Evolutionary conservation across 352 stramenopile genomes (phyloP).

Genomic region (Pythium phragmiticola): DNA sequence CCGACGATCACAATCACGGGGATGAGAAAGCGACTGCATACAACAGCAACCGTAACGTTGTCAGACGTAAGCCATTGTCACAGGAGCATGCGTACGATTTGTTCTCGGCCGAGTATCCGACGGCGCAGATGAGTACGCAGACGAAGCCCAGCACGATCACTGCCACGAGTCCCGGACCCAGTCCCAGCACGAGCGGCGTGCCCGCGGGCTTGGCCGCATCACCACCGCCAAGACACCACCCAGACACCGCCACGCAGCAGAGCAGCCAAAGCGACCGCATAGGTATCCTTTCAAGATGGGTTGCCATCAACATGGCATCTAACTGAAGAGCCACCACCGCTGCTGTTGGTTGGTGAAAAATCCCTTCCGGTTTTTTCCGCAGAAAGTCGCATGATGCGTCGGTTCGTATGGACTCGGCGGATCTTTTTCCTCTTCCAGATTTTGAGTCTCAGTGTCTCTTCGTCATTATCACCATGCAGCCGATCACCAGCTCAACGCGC

Average conservation of each 20-base stretch:
- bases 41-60: background rate
- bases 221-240: background rate
- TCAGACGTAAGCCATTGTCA: background rate
- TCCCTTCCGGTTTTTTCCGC: constrained; percentile 3
- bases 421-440: background rate
- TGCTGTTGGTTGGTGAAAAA: constrained; percentile 7
- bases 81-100: constrained; percentile 12
- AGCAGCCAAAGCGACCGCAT: background rate
- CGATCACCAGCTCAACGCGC: constrained; percentile 30
- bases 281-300: background rate
- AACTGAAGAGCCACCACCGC: constrained; percentile 5
- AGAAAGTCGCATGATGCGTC: constrained; percentile 12
- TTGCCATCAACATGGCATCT: constrained; percentile 1
- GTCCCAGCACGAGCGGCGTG: constrained; percentile 26
- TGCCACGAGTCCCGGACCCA: constrained; percentile 38
- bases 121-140: constrained; percentile 31
- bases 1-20: constrained; percentile 29
- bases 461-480: constrained; percentile 19
- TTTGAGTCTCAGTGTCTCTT: background rate
- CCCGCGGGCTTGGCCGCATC: background rate
- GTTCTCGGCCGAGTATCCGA: constrained; percentile 31
- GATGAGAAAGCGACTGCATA: constrained; percentile 27
- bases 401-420: background rate
- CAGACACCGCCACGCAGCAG: background rate
- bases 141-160: constrained; percentile 36